phyloP scores from a whole-genome alignment of 257 asterid species.

The Plectranthus barbatus region DNA sequence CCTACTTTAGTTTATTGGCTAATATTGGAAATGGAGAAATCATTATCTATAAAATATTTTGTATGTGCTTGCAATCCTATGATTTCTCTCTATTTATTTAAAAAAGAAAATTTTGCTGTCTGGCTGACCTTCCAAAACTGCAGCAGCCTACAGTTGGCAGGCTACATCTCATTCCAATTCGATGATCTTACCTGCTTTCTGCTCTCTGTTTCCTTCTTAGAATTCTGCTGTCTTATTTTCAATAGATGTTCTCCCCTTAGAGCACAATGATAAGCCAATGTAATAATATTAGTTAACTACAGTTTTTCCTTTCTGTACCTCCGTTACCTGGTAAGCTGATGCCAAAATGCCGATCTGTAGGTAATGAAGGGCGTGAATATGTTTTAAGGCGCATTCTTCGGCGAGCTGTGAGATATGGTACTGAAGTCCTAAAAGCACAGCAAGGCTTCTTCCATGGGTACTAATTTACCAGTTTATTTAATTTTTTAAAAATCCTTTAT shows the following conservation, averaged over 20 bases:
- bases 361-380: constrained; percentile 98
- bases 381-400: constrained; percentile 93
- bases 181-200: too few species aligned
- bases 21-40: too few species aligned
- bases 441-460: constrained; percentile 89
- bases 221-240: not conserved
- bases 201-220: too few species aligned
- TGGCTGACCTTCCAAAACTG: too few species aligned
- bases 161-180: too few species aligned
- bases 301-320: not conserved
- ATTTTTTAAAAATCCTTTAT: not conserved
- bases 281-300: not conserved
- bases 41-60: too few species aligned
- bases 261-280: not conserved
- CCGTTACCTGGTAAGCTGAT: not conserved
- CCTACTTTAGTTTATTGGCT: too few species aligned
- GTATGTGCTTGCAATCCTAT: too few species aligned
- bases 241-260: too few species aligned
- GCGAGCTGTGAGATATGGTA: constrained; percentile 96
- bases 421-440: constrained; percentile 83
- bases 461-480: constrained; percentile 4
- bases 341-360: constrained; percentile 31
- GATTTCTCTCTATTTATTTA: too few species aligned
- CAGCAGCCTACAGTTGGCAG: too few species aligned
- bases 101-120: too few species aligned